Base-by-base conservation (phyloP, 2,329 filamentous ascomycete species). In the Aschersonia sp. region DNA sequence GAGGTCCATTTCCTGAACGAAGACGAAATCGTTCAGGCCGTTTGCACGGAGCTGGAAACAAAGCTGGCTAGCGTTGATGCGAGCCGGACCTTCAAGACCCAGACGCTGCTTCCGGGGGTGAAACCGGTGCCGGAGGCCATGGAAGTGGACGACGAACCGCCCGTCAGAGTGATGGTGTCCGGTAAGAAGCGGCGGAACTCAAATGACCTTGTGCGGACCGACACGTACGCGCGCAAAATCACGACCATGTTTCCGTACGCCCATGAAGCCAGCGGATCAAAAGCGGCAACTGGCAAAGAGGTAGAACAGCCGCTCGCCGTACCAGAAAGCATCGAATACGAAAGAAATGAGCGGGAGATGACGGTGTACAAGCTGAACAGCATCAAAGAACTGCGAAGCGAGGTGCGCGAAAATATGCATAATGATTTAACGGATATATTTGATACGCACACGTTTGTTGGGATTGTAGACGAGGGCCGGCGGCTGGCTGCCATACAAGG, bases 1-100 rank as follows among this genome's bases (percentile, higher is more conserved):
- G 91, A 98, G 61, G 92, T 98, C 28, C 92, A 97, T 59, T 97
- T 98, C 57, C 73, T 98, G 29, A 95, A 97, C 52, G 92, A 98
- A 61, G 92, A 98, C 53, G 92, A 98, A 56, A 94, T 98, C 44
- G 84, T 92, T 44, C 85, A 92, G 53, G 76, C 78, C 10, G 81
- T 98, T 4, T 96, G 89, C 66, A 78, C 82, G 51, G 78, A 85
- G 47, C 84, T 98, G 29, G 78, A 85, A 47, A 73, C 78, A 6
- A 84, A 84, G 54, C 74, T 98, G 4, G 84, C 88, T 9, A 82
- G 84, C 45, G 89, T 97, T 5, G 92, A 98, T 62, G 89, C 85
- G 29, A 97, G 91, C 59, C 82, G 92, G 44, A 94, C 88, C 0
- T 98, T 97, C 65, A 79, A 89, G 71, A 95, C 89, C 0, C 92